phyloP scores from a whole-genome alignment of 768 basidiomycete species.

The Mycena sanguinolenta region DNA sequence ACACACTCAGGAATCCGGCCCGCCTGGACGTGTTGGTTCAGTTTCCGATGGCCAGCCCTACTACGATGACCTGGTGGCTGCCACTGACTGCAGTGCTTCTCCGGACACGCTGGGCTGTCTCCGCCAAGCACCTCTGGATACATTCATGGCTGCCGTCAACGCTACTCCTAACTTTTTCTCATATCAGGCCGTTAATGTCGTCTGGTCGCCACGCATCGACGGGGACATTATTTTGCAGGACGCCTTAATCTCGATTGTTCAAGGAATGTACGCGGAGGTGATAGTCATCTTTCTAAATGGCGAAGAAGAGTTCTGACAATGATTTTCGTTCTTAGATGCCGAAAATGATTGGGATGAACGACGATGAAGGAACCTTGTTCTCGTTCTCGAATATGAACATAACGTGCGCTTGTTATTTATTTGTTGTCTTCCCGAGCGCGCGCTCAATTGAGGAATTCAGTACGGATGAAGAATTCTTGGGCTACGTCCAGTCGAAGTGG shows the following conservation, averaged over 20 bases:
- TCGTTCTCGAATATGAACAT: constrained; percentile 14
- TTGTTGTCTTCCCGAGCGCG: too few relatives aligned
- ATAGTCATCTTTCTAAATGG: not conserved
- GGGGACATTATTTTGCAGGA: not conserved
- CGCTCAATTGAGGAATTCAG: not conserved
- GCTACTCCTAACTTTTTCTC: not conserved
- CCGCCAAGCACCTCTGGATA: not conserved
- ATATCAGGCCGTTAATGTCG: not conserved
- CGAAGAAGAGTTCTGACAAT: too few relatives aligned
- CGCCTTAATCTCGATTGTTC: not conserved
- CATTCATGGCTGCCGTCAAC: not conserved
- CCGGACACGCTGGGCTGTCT: not conserved
- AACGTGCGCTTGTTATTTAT: constrained; percentile 10
- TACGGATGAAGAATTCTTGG: constrained; percentile 13
- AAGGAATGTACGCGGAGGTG: constrained; percentile 7
- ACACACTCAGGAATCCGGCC: not conserved
- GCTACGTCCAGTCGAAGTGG: constrained; percentile 24
- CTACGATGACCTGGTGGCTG: not conserved
- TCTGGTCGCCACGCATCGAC: not conserved
- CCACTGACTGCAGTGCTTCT: not conserved
- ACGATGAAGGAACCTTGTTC: constrained; percentile 31
- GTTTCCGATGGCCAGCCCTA: not conserved
- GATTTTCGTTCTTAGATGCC: too few relatives aligned
- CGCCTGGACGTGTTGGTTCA: not conserved
- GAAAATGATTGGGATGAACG: constrained; percentile 2